Evolutionary conservation across 2,329 filamentous ascomycete genomes (phyloP), one percentile per base, ranked within the genome.

Genomic region (Myriosclerotinia duriaeana): DNA sequence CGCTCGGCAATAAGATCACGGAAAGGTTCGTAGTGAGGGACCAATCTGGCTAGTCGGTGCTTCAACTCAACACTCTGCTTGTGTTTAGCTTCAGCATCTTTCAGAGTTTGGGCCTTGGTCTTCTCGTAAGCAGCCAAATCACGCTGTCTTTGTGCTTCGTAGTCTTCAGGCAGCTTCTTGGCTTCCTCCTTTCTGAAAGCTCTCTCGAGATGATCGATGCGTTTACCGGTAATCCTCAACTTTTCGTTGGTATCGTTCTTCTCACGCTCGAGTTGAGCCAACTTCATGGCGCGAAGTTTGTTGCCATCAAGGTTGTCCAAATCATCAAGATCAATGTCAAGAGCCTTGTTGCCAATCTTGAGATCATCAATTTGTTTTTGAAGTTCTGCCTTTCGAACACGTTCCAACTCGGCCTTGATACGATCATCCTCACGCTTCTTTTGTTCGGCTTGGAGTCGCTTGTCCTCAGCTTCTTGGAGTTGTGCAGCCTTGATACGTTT

Each of bases 171-270:
- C 67, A 98, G 82, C 80, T 97, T 94, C 86, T 97, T 97, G 76
- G 89, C 81, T 80, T 99, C 95, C 81, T 98, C 95, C 78, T 94
- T 92, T 75, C 95, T 89, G 85, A 96, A 96, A 48, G 95, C 95
- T 82, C 95, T 91, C 83, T 99, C 95, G 74, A 99, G 82, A 80
- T 99, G 94, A 77, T 99, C 95, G 74, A 97, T 91, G 71, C 95
- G 90, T 87, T 97, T 98, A 78, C 90, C 92, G 68, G 93, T 96
- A 74, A 96, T 87, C 74, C 93, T 89, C 64, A 98, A 87, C 77
- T 91, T 92, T 80, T 97, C 93, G 71, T 91, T 92, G 72, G 97
- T 88, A 76, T 95, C 93, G 76, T 94, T 96, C 89, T 98, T 99
- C 84, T 98, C 95, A 74, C 94, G 93, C 81, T 98, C 95, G 14